phyloP scores from a whole-genome alignment of 768 basidiomycete species.

The Coprinopsis cinerea region DNA sequence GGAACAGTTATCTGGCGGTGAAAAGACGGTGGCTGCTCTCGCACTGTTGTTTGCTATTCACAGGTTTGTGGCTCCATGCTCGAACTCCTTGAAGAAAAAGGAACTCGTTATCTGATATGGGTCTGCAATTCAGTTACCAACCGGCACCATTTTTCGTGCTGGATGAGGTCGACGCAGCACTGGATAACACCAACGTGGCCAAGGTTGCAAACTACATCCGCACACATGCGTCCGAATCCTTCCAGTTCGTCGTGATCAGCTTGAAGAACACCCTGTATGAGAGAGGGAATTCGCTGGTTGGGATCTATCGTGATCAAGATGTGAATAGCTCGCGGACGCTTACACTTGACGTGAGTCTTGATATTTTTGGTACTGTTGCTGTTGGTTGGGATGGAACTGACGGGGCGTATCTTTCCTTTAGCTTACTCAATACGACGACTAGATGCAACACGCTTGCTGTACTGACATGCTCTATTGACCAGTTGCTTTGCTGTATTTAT shows the following conservation, averaged over 20 bases:
- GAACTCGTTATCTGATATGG: neutral
- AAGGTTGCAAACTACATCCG: slow-evolving; percentile 94
- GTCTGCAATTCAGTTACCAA: slow-evolving; percentile 58
- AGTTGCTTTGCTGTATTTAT: slow-evolving; percentile 4
- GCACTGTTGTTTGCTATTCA: slow-evolving; percentile 96
- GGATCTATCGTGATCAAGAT: slow-evolving; percentile 92
- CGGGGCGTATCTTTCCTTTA: slow-evolving; percentile 19
- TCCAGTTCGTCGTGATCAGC: slow-evolving; percentile 98
- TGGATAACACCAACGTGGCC: slow-evolving; percentile 98
- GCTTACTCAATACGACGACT: slow-evolving; percentile 63
- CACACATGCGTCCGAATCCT: slow-evolving; percentile 70
- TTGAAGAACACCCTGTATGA: slow-evolving; percentile 92
- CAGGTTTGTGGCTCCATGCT: slow-evolving; percentile 42
- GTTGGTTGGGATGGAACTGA: slow-evolving; percentile 3
- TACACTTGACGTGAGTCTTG: slow-evolving; percentile 74
- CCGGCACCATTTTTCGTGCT: slow-evolving; percentile 97
- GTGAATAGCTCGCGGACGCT: slow-evolving; percentile 88
- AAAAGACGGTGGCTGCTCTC: slow-evolving; percentile 98
- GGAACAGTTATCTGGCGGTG: slow-evolving; percentile 97
- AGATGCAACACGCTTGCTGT: neutral
- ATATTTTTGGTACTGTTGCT: neutral
- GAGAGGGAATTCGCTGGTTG: slow-evolving; percentile 83
- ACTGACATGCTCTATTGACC: neutral
- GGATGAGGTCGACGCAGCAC: slow-evolving; percentile 97
- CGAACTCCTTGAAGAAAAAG: neutral